Conservation (phyloP, 169 alveolate species). For the Babesia ovis region DNA sequence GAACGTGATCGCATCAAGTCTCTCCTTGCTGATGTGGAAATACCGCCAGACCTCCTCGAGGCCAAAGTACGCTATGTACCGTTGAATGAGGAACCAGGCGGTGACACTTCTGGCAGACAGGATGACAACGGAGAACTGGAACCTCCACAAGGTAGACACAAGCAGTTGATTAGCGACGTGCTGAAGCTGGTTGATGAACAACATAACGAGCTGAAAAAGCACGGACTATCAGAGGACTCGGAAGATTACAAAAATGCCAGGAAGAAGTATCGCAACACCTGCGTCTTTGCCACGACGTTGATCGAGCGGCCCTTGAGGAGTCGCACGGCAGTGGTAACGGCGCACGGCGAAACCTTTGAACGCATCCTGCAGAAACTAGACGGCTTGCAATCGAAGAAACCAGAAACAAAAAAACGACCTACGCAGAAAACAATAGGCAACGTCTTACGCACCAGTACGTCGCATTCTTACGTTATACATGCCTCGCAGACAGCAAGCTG, state of each 20-base stretch:
- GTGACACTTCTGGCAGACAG: conserved; percentile 5
- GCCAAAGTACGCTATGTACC: conserved; percentile 37
- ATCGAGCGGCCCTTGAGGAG: conserved; percentile 58
- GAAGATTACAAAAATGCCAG: conserved; percentile 1
- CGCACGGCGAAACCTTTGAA: conserved; percentile 63
- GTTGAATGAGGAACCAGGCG: background rate
- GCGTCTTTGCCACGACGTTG: conserved; percentile 35
- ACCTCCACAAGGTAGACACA: background rate
- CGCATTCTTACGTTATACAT: background rate
- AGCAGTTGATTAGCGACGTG: conserved; percentile 26
- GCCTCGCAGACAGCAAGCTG: conserved; percentile 26
- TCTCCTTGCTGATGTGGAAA: conserved; percentile 61
- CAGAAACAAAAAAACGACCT: background rate
- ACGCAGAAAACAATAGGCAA: background rate
- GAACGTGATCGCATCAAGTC: conserved; percentile 74
- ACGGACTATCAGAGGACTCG: background rate
- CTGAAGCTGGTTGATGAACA: conserved; percentile 16
- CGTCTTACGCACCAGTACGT: conserved; percentile 11
- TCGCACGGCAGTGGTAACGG: conserved; percentile 49
- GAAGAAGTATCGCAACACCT: conserved; percentile 1
- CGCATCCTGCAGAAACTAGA: conserved; percentile 54
- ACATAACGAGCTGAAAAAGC: background rate
- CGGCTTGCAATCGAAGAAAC: background rate
- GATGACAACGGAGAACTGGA: conserved; percentile 1
- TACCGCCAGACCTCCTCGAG: conserved; percentile 51